These are phyloP conservation scores for Microascus cirrosus DNA, from an alignment of 2,329 filamentous ascomycete species.

Conservation along the genomic window DNA sequence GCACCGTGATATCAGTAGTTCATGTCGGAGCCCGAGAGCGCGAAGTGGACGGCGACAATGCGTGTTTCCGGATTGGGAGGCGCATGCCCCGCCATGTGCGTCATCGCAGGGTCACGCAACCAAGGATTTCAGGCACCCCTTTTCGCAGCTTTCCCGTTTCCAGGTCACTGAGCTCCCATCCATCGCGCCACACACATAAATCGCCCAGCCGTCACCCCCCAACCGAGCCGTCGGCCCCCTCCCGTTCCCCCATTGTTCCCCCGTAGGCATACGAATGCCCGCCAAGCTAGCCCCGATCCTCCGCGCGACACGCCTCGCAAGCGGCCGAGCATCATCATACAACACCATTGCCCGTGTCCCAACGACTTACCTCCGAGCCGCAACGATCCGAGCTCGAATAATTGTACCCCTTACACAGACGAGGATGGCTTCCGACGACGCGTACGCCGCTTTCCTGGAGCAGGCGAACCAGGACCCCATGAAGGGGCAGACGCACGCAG, in stretches of 20 bases:
- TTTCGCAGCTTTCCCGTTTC: neutral
- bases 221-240: neutral
- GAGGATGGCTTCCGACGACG: conserved; percentile 58
- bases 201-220: neutral
- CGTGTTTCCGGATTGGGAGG: neutral
- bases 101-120: neutral
- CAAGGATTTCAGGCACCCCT: neutral
- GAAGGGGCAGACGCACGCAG: conserved; percentile 11
- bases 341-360: neutral
- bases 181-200: neutral
- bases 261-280: neutral
- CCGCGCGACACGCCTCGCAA: neutral
- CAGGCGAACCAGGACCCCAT: conserved; percentile 70
- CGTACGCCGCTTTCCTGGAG: conserved; percentile 75
- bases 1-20: neutral
- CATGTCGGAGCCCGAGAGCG: neutral
- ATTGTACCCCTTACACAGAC: conserved; percentile 26
- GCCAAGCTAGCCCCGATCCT: neutral
- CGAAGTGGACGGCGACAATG: neutral
- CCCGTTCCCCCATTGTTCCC: neutral
- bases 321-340: neutral
- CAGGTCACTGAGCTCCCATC: neutral
- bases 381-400: neutral
- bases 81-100: neutral
- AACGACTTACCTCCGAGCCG: neutral